Percentiles rank a stretch among this genome's conserved stretches.
phyloP scores from a whole-genome alignment of 768 basidiomycete species.

The Myochromella boudieri region DNA sequence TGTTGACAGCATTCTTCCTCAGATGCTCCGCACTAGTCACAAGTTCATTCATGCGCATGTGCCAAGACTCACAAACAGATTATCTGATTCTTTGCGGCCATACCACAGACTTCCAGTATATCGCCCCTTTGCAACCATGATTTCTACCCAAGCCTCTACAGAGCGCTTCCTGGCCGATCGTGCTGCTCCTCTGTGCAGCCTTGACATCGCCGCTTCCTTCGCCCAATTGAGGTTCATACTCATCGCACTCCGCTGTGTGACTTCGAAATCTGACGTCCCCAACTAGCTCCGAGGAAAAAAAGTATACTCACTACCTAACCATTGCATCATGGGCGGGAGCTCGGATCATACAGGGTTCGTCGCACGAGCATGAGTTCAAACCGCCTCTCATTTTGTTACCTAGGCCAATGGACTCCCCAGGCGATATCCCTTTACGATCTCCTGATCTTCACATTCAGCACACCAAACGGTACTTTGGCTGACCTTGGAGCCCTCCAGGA shows the following conservation, averaged over 20 bases:
- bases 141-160: conserved; percentile 37
- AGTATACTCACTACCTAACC: conserved; percentile 72
- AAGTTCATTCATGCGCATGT: conserved; percentile 9
- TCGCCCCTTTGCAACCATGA: conserved; percentile 14
- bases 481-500: conserved; percentile 55
- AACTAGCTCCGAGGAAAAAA: conserved; percentile 67
- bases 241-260: background rate
- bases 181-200: conserved; percentile 71
- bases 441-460: conserved; percentile 66
- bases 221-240: conserved; percentile 55
- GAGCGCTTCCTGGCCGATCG: conserved; percentile 77
- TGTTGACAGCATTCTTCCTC: background rate
- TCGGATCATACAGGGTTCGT: conserved; percentile 67
- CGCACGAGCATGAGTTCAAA: background rate
- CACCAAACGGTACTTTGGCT: conserved; percentile 49
- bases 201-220: conserved; percentile 70
- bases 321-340: conserved; percentile 83
- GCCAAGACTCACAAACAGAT: conserved; percentile 4
- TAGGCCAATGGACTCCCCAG: conserved; percentile 77
- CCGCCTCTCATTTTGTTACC: background rate
- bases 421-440: conserved; percentile 70
- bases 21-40: conserved; percentile 19
- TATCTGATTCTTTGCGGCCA: background rate
- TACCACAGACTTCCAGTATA: conserved; percentile 2
- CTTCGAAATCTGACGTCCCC: conserved; percentile 8